Percentiles rank a stretch among this genome's conserved stretches.
These are phyloP conservation scores for Cavenderia fasciculata DNA, from an alignment of 78 protist genomes.

Conservation along the genomic window DNA sequence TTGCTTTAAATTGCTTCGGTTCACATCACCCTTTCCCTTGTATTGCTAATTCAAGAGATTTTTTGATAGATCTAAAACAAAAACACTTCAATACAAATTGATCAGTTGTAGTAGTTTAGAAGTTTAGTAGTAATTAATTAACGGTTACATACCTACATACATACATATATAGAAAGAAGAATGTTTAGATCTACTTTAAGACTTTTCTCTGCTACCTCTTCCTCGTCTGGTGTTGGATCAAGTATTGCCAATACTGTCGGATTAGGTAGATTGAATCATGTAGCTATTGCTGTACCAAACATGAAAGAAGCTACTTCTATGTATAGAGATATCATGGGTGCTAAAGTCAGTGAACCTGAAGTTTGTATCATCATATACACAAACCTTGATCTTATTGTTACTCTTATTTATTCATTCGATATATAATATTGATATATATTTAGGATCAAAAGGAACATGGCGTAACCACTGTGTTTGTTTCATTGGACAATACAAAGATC, in stretches of 20 bases:
- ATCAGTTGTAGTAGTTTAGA: too few relatives aligned
- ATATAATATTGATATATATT: neutral
- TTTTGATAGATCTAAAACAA: too few relatives aligned
- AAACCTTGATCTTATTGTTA: neutral
- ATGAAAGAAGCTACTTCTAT: slow-evolving; percentile 63
- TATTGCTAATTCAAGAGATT: too few relatives aligned
- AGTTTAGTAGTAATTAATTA: too few relatives aligned
- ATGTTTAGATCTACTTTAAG: too few relatives aligned
- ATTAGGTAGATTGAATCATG: slow-evolving; percentile 93
- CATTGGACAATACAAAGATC: slow-evolving; percentile 89
- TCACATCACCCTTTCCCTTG: too few relatives aligned
- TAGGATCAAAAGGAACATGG: slow-evolving; percentile 95
- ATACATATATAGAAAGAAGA: too few relatives aligned
- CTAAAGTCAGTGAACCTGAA: slow-evolving; percentile 85
- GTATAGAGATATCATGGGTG: slow-evolving; percentile 88
- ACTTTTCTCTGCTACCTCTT: too few relatives aligned
- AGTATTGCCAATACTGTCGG: slow-evolving; percentile 37
- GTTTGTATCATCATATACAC: slow-evolving; percentile 35
- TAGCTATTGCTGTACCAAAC: slow-evolving; percentile 95
- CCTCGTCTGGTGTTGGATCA: neutral
- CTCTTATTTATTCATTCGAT: neutral
- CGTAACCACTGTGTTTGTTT: slow-evolving; percentile 93
- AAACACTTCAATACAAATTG: too few relatives aligned
- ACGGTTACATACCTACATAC: too few relatives aligned
- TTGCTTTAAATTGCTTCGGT: too few relatives aligned